Evolutionary conservation across 371 early-diverging fungal genomes (phyloP).

Genomic region (Mucor saturninus): DNA sequence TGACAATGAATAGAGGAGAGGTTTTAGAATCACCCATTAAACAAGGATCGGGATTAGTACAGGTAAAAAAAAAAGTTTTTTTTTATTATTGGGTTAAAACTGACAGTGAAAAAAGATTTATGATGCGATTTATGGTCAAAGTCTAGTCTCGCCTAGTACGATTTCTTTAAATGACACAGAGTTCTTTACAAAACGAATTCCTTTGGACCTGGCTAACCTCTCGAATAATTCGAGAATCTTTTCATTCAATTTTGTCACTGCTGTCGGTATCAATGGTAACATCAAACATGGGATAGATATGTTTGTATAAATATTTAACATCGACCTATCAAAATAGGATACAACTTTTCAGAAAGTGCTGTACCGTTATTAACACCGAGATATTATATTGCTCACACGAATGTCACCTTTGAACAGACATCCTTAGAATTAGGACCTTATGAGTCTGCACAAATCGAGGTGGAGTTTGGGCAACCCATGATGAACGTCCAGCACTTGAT

Average conservation of each 20-base stretch:
- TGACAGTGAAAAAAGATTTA: slow-evolving; percentile 3
- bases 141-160: slow-evolving; percentile 8
- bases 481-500: slow-evolving; percentile 11
- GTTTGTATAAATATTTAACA: background rate
- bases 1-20: background rate
- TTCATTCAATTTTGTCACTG: background rate
- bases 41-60: slow-evolving; percentile 64
- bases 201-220: slow-evolving; percentile 8
- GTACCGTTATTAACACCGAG: slow-evolving; percentile 9
- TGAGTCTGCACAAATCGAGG: background rate
- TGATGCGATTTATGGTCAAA: slow-evolving; percentile 14
- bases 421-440: background rate
- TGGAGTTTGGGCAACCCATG: background rate
- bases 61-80: slow-evolving; percentile 22
- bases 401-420: slow-evolving; percentile 6
- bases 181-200: background rate
- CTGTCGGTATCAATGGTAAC: slow-evolving; percentile 13
- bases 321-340: slow-evolving; percentile 10
- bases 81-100: background rate
- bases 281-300: background rate
- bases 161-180: slow-evolving; percentile 28
- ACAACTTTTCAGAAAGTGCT: slow-evolving; percentile 12
- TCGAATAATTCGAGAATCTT: slow-evolving; percentile 5
- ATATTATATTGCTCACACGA: background rate
- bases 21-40: slow-evolving; percentile 33